Conservation (phyloP, 73 alveolate species). For the Paramecium caudatum region DNA sequence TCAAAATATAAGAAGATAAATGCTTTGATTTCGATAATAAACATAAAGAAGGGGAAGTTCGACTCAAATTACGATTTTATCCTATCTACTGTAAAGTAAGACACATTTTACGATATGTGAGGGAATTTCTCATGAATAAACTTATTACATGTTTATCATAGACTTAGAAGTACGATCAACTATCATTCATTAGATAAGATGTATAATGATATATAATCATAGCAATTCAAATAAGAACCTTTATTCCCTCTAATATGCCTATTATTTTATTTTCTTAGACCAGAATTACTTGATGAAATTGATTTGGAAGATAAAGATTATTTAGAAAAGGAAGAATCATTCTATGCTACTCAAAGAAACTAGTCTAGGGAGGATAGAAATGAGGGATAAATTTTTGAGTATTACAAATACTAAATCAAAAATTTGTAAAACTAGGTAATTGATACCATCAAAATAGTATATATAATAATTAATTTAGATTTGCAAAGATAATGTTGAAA, state of each 20-base stretch:
- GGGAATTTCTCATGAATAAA: slow-evolving; percentile 16
- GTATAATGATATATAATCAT: not conserved
- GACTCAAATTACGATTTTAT: slow-evolving; percentile 32
- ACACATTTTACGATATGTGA: not conserved
- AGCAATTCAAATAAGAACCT: slow-evolving; percentile 59
- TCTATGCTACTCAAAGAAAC: not conserved
- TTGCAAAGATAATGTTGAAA: slow-evolving; percentile 52
- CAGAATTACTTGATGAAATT: slow-evolving; percentile 1
- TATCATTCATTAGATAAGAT: slow-evolving; percentile 58
- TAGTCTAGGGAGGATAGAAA: not conserved
- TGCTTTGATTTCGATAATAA: not conserved
- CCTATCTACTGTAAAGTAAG: not conserved
- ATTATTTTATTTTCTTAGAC: not conserved
- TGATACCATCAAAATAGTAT: slow-evolving; percentile 16
- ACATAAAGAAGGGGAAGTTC: not conserved
- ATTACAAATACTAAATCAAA: not conserved
- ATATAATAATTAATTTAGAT: not conserved
- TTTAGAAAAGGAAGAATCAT: not conserved
- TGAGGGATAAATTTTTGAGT: not conserved
- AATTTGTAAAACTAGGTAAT: not conserved
- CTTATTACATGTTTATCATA: not conserved
- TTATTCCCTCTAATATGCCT: slow-evolving; percentile 18
- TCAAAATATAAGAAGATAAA: not conserved
- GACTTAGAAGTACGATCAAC: slow-evolving; percentile 10
- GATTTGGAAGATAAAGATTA: not conserved